Evolutionary conservation across 345 rosid genomes (phyloP), one percentile per base, ranked within the genome.

Genomic region (Stellera chamaejasme): DNA sequence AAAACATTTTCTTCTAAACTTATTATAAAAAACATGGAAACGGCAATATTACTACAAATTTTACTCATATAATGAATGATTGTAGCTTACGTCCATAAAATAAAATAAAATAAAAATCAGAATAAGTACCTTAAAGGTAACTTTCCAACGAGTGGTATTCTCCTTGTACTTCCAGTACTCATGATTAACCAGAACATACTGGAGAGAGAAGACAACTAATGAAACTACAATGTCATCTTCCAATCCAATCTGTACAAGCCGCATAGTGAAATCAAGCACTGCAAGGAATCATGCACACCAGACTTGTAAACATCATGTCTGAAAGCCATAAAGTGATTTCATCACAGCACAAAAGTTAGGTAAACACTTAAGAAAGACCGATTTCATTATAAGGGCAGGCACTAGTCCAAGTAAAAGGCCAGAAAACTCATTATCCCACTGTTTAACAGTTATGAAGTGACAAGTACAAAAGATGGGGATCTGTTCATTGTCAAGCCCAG

Each of bases 231-330:
- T 56, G 56, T 82, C 88, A 72, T 76, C 76, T 62, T 92, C 93
- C 50, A 79, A 44, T 74, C 93, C 87, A 50, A 77, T 68, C 74
- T 82, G 86, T 72, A 92, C 75, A 63, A 92, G 87, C 70, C 81
- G 79, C 79, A 69, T 64, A 56, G 95, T 82, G 59, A 88, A 79
- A 46, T 88, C 96, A 75, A 88, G 73, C 66, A 88, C 98, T 88
- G 88, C 77, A 83, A 73, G 56, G 52, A 70, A 50, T 65, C 23
- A 65, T 36, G 63, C 51, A 61, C 44, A 52, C 71, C 68, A 72
- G 64, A 60, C 28, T 39, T 41, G 46, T 39, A 6, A 43, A 43
- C n/a, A 42, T 60, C 6, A 15, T 14, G 47, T 10, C 8, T 3
- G 9, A 25, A 16, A 26, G 43, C 9, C 11, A 32, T 5, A 5